These are phyloP conservation scores for Trametes maxima DNA, from an alignment of 768 basidiomycete genomes.

Conservation along the genomic window DNA sequence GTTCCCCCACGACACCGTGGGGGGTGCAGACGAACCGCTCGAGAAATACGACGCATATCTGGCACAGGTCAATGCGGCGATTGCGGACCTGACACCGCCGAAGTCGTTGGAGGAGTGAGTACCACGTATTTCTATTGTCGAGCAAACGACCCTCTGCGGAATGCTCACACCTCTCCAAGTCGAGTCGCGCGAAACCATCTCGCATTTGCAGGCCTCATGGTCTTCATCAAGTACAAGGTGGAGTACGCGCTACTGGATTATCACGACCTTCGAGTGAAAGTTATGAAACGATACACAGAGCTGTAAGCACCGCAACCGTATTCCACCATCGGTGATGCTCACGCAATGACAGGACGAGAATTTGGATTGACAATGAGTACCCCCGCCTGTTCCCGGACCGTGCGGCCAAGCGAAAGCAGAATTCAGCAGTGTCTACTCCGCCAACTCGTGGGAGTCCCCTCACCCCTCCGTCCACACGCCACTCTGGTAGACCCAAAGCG, in stretches of 20 bases:
- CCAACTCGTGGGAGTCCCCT: neutral
- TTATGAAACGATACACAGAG: neutral
- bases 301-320: neutral
- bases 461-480: neutral
- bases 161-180: neutral
- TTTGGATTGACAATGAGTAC: neutral
- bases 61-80: slow-evolving; percentile 1
- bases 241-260: neutral
- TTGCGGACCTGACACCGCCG: neutral
- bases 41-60: slow-evolving; percentile 3
- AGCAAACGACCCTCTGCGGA: neutral
- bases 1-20: neutral
- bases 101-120: slow-evolving; percentile 3
- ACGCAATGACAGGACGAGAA: neutral
- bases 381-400: neutral
- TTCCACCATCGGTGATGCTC: neutral
- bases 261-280: neutral
- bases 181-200: neutral
- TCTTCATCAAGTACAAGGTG: neutral
- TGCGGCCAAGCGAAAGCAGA: neutral
- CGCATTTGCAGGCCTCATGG: neutral
- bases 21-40: neutral
- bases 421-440: no score
- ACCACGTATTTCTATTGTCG: neutral
- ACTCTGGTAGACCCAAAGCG: neutral